Conservation (phyloP, 1,139 yeast genomes). For the Diutina rugosa region DNA sequence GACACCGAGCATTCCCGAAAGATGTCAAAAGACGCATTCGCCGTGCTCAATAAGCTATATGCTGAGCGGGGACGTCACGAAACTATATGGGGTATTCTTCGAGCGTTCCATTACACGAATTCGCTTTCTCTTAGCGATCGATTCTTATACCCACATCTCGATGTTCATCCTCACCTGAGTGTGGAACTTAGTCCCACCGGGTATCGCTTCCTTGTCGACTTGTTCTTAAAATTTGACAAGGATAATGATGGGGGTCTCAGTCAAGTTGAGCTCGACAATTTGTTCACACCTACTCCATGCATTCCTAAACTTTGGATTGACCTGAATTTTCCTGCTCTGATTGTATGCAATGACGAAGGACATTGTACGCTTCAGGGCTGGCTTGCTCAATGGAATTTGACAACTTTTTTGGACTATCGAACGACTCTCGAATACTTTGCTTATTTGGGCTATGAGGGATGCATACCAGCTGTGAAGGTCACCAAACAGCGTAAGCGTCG, state of each 20-base stretch:
- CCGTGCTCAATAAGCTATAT: constrained; percentile 62
- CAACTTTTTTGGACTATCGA: constrained; percentile 73
- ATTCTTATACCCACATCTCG: constrained; percentile 65
- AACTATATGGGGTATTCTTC: constrained; percentile 86
- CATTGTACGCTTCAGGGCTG: constrained; percentile 91
- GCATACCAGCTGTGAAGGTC: constrained; percentile 54
- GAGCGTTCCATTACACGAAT: constrained; percentile 84
- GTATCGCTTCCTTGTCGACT: constrained; percentile 78
- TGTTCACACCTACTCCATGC: constrained; percentile 88
- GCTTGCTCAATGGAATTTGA: constrained; percentile 97
- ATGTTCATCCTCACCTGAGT: constrained; percentile 64
- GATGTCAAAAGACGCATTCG: constrained; percentile 62
- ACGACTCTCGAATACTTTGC: constrained; percentile 83
- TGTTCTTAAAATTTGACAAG: constrained; percentile 75
- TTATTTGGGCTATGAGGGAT: constrained; percentile 62
- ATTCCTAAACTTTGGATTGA: constrained; percentile 80
- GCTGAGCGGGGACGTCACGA: constrained; percentile 92
- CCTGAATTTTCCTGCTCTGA: constrained; percentile 71
- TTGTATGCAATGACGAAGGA: constrained; percentile 83
- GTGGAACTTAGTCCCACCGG: constrained; percentile 94
- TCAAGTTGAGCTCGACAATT: constrained; percentile 48
- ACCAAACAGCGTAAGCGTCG: constrained; percentile 69
- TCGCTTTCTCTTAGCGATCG: constrained; percentile 74
- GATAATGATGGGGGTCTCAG: constrained; percentile 94
- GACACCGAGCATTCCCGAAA: constrained; percentile 6